These are phyloP conservation scores for Myochromella boudieri DNA, from an alignment of 768 basidiomycete genomes.

Conservation along the genomic window DNA sequence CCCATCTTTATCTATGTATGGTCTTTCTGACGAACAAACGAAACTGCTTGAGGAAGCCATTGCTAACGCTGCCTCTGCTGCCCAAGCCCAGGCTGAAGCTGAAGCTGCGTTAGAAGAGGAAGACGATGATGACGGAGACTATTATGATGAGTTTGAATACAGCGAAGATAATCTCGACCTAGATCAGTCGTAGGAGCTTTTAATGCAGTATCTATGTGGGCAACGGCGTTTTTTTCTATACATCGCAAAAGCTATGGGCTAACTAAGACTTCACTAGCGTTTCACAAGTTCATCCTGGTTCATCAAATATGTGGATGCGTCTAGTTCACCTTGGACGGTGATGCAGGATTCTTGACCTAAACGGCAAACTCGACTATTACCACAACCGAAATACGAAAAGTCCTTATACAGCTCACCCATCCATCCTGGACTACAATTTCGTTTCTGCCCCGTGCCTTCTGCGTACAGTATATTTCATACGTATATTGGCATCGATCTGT, in stretches of 20 bases:
- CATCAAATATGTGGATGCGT: neutral
- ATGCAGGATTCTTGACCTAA: too few species aligned
- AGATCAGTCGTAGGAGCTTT: constrained; percentile 14
- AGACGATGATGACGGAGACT: constrained; percentile 50
- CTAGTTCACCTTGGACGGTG: too few species aligned
- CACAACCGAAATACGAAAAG: neutral
- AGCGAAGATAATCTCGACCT: constrained; percentile 32
- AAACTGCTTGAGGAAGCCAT: constrained; percentile 71
- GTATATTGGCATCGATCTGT: constrained; percentile 46
- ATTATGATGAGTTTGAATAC: constrained; percentile 45
- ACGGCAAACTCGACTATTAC: neutral
- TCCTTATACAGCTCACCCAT: constrained; percentile 14
- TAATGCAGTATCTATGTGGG: constrained; percentile 7
- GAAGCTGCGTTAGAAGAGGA: constrained; percentile 76
- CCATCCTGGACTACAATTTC: constrained; percentile 46
- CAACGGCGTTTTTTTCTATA: constrained; percentile 7
- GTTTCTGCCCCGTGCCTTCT: constrained; percentile 39
- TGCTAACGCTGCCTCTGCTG: constrained; percentile 69
- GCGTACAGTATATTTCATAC: constrained; percentile 45
- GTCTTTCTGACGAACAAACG: constrained; percentile 73
- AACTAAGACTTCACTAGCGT: constrained; percentile 13
- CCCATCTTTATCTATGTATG: constrained; percentile 61
- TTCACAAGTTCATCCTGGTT: too few species aligned
- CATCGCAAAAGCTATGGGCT: constrained; percentile 13
- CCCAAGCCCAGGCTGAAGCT: constrained; percentile 77